A percentile compares a stretch with the other conserved stretches of the same genome.
These are phyloP conservation scores for Pseudozyma thailandica DNA, from an alignment of 1,284 basidiomycete species.

Conservation along the genomic window DNA sequence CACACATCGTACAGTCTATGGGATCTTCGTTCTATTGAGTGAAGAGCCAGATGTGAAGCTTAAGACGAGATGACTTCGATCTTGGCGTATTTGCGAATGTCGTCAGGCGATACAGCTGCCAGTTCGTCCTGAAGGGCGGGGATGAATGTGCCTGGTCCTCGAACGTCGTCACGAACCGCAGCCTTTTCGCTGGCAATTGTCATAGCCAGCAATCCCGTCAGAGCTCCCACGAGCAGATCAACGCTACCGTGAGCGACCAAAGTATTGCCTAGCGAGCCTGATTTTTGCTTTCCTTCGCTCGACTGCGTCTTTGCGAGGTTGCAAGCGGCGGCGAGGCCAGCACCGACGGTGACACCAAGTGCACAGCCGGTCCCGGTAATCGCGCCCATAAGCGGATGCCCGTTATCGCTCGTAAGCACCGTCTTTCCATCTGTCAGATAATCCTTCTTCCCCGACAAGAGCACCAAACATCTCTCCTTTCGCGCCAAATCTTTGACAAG, in stretches of 20 bases:
- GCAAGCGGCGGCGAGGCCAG: constrained; percentile 77
- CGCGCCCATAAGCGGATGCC: constrained; percentile 78
- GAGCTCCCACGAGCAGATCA: constrained; percentile 56
- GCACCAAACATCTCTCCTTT: constrained; percentile 82
- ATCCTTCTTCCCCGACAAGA: constrained; percentile 83
- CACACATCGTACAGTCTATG: neutral
- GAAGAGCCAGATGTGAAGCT: too few species aligned
- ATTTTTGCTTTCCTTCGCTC: neutral
- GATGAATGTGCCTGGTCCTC: constrained; percentile 87
- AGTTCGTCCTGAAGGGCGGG: constrained; percentile 86
- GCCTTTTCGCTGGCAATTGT: constrained; percentile 87
- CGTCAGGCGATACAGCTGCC: constrained; percentile 27
- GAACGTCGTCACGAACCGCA: constrained; percentile 76
- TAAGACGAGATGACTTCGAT: constrained; percentile 21
- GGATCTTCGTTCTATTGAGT: neutral
- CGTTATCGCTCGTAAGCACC: constrained; percentile 80
- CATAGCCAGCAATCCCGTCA: constrained; percentile 77
- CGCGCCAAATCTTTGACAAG: constrained; percentile 80
- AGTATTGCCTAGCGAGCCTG: constrained; percentile 23
- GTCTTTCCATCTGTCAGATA: constrained; percentile 84
- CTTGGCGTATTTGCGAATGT: constrained; percentile 25
- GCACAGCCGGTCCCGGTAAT: constrained; percentile 94
- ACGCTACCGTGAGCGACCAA: constrained; percentile 41
- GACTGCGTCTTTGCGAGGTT: constrained; percentile 47
- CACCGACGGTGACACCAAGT: constrained; percentile 79